Evolutionary conservation across 1,139 yeast genomes (phyloP), one percentile per base, ranked within the genome.

Genomic region (Yamadazyma sp.): DNA sequence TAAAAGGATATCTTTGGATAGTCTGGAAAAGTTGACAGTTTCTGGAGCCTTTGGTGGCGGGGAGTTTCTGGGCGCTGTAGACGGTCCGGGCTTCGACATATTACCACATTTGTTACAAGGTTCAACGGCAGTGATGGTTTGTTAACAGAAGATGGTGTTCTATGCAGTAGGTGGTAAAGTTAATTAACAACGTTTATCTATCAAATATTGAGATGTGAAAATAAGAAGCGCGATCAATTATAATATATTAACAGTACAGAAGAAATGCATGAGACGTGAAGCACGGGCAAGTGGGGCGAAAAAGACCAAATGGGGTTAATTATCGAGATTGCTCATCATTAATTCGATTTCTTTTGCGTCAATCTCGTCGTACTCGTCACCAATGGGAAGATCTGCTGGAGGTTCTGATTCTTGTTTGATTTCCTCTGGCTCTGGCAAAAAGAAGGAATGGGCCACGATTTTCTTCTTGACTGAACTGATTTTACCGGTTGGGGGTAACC

Each of bases 401-500:
- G 14, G 4, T 11, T 29, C 31, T 5, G 31, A 18, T 17, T 17
- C 33, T 17, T 23, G 37, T 21, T 39, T 30, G 4, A n/a, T 16
- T 13, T 52, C 59, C n/a, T 46, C 57, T 11, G 41, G 51, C 18
- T 65, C 71, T 1, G 64, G 59, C 27, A 68, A 50, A 39, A 67
- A 74, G 52, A 73, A 85, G 0, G 85, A 73, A 34, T 60, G 72
- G 1, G 77, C 65, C 6, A 80, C 61, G 10, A 73, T 56, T 52
- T 76, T 80, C 65, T 83, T 87, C 64, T 87, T 89, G 25, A 80
- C 67, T 1, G 78, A 71, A 0, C 85, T 62, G 28, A 92, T 86
- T 58, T 87, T 90, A 33, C 97, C 98, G 9, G 90, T 88, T 0
- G 97, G 97, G 1, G 97, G 97, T 34, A 92, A 69, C 53, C 92